phyloP scores from a whole-genome alignment of 768 basidiomycete genomes.

The Butyriboletus loyo region DNA sequence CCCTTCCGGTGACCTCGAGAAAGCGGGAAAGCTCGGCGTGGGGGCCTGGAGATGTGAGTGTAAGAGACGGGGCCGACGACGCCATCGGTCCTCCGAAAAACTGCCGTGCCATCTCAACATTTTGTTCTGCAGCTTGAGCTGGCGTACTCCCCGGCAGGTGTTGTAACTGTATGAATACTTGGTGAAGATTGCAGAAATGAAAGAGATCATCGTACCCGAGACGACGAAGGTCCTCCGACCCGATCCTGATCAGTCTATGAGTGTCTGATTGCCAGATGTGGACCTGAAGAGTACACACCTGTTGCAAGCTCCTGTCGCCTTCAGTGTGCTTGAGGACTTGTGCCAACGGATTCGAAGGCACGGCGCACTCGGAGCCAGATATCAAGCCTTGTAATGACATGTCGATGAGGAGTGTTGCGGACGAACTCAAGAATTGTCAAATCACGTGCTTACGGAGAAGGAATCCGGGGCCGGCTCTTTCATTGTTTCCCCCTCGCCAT shows the following conservation, averaged over 20 bases:
- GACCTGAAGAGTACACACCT: slow-evolving; percentile 44
- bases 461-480: not conserved
- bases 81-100: slow-evolving; percentile 60
- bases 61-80: slow-evolving; percentile 34
- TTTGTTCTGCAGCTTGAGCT: slow-evolving; percentile 54
- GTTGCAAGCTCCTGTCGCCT: slow-evolving; percentile 83
- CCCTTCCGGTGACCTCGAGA: slow-evolving; percentile 23
- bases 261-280: not conserved
- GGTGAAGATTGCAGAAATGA: not conserved
- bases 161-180: slow-evolving; percentile 51
- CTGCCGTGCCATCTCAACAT: slow-evolving; percentile 71
- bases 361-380: slow-evolving; percentile 88
- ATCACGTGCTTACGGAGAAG: slow-evolving; percentile 18
- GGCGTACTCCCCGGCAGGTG: slow-evolving; percentile 64
- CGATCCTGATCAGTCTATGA: slow-evolving; percentile 52
- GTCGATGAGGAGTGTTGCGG: not conserved
- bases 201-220: slow-evolving; percentile 45
- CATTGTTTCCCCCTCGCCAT: not conserved
- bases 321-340: slow-evolving; percentile 90
- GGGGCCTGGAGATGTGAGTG: slow-evolving; percentile 30
- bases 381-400: slow-evolving; percentile 77
- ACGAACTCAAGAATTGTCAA: too few relatives aligned
- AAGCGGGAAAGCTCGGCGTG: slow-evolving; percentile 31
- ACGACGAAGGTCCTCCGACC: slow-evolving; percentile 67
- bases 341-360: slow-evolving; percentile 79